Evolutionary conservation across 2,329 filamentous ascomycete species (phyloP), one percentile per base, ranked within the genome.

Genomic region (Anthostomella pinea): DNA sequence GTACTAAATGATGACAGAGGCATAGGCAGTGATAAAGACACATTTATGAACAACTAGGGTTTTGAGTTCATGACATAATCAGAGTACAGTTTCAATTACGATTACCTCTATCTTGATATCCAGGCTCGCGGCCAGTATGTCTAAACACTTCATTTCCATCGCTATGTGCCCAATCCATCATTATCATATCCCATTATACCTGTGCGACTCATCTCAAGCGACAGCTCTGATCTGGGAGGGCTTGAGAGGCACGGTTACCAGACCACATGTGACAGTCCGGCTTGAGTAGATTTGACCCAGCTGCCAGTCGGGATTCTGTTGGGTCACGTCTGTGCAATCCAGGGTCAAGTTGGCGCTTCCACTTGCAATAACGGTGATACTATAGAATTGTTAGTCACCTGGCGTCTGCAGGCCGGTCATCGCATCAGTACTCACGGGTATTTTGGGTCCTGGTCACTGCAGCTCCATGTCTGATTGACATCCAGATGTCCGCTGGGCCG

Each of bases 381-480:
- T 61, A 16, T 13, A 14, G 9, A 17, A 16, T 32, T 33, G 26
- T 30, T 21, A 8, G 15, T 21, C 33, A 8, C 13, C n/a, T 24
- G 16, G 6, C 14, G 8, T 17, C n/a, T n/a, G n/a, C n/a, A n/a
- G n/a, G n/a, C n/a, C 22, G n/a, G 15, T 6, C 13, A 27, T 5
- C 18, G 10, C 8, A 15, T 30, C 7, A 30, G 25, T 9, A 57
- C 60, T 53, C 45, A 66, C 61, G 65, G 63, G 30, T 57, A 65
- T 39, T 57, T 25, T 1, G 61, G 56, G 39, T 72, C 66, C 10
- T 42, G 20, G 19, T 67, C 65, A 28, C 48, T 45, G 56, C 73
- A 77, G 7, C 45, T 48, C 72, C 73, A 77, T 3, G 62, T 68
- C 60, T 76, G 71, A 55, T 70, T 70, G 43, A 75, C 41, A 21